Evolutionary conservation across 768 basidiomycete genomes (phyloP), one percentile per base, ranked within the genome.

Genomic region (Tephrocybe sp.): DNA sequence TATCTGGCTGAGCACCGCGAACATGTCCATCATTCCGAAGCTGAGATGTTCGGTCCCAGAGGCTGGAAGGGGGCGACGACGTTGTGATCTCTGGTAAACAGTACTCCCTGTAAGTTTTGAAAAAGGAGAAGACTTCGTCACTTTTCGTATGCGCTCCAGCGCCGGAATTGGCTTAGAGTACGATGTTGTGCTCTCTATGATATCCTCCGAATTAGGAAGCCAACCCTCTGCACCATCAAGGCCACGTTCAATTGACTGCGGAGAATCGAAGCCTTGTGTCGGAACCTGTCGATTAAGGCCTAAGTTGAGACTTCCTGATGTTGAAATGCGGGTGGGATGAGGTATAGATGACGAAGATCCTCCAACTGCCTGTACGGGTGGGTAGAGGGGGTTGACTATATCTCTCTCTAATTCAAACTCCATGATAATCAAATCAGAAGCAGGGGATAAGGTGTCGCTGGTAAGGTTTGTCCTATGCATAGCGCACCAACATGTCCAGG

Each of bases 351-450:
- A 14, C 42, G 50, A 4, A 21, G 20, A 20, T 4, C 14, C 25
- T 45, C 47, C 45, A n/a, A n/a, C n/a, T n/a, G n/a, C n/a, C n/a
- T n/a, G n/a, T 15, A 32, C 10, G 36, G 76, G 69, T 8, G 82
- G 82, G 62, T 86, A 86, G 3, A 90, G 67, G 0, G 90, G 90
- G 56, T 91, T 92, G 60, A 84, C 67, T 0, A 59, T 56, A 62
- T 92, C 90, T 25, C 72, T 67, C 62, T 90, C 89, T 20, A 90
- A 74, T 63, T 93, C 91, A 55, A 92, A 88, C 63, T 93, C 90
- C 65, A 92, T 75, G 21, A 90, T 73, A 56, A 90, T 79, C 42
- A 86, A 62, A 2, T 65, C 62, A 12, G 61, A 49, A 9, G 43
- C 48, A 9, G 40, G n/a, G 2, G 48, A 49, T 24, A 50, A 44